Conservation (phyloP, 106 monocot species). For the Hemerocallis citrina region DNA sequence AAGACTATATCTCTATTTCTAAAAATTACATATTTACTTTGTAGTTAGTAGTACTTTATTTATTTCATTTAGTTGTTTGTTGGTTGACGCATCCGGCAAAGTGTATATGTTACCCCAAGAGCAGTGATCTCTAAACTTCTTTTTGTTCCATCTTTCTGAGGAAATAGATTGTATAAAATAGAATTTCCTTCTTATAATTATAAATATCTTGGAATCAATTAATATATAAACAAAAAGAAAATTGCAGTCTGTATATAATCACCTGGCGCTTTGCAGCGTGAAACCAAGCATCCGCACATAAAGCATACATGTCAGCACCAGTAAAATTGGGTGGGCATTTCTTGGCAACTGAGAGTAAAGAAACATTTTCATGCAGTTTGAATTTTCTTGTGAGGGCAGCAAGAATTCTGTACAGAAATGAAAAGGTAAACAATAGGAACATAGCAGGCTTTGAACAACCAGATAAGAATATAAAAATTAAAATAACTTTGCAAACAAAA, state of each 20-base stretch:
- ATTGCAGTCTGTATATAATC: background rate
- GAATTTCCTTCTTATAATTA: background rate
- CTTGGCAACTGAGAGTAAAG: slow-evolving; percentile 68
- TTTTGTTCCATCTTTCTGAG: too few species aligned
- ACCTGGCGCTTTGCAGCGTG: slow-evolving; percentile 87
- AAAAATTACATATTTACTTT: too few species aligned
- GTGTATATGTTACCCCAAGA: too few species aligned
- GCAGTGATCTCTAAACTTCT: too few species aligned
- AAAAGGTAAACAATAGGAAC: background rate
- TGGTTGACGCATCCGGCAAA: too few species aligned
- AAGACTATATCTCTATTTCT: too few species aligned
- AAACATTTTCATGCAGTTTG: slow-evolving; percentile 69
- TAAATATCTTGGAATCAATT: too few species aligned
- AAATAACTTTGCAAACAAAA: background rate
- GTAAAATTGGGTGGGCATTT: slow-evolving; percentile 88
- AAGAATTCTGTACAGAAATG: slow-evolving; percentile 48
- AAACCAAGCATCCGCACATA: slow-evolving; percentile 99
- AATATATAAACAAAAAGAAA: background rate
- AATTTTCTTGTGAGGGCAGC: slow-evolving; percentile 81
- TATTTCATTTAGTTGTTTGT: too few species aligned
- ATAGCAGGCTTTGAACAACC: background rate
- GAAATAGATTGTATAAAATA: background rate
- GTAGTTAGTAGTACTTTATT: too few species aligned
- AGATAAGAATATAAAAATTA: background rate
- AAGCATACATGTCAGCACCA: slow-evolving; percentile 97